Base-by-base conservation (phyloP, 129 eudicot genomes). In the Saposhnikovia divaricata region DNA sequence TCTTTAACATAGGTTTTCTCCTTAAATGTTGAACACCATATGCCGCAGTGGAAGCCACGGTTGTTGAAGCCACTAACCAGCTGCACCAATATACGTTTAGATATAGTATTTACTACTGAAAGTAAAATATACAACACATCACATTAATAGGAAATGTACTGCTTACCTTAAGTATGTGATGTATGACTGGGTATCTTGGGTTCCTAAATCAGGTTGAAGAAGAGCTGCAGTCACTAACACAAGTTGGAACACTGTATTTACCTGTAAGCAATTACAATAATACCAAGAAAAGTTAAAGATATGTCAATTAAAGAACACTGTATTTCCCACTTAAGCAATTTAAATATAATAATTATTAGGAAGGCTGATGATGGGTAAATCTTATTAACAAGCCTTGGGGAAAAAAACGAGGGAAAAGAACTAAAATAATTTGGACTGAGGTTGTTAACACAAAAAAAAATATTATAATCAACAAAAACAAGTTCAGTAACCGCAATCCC, bases 191-290 rank as follows among this genome's bases (percentile, higher is more conserved):
- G 97, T 92, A 82, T 85, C 95, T 63, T 57, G 90, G 40, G 86
- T 89, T n/a, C 99, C 99, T 77, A 92, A 87, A 61, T 86, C 97
- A 6, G 99, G 99, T 84, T 96, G 99, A 85, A 96, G 91, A 63
- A 96, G 96, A 39, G 97, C 99, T 44, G 82, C 96, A 21, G 97
- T 88, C 40, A 96, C 99, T 50, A 96, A 68, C 66, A 82, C 83
- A 87, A 96, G 89, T 79, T 96, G 99, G 80, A 96, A 83, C 79
- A 93, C 91, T 28, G 99, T 96, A 86, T 96, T 96, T 68, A 92
- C 98, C 99, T 96, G 82, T 65, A 74, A 81, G 48, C 75, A 46
- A 74, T 50, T 68, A 10, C n/a, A 75, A 61, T 25, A 34, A 43
- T 21, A 5, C 72, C 73, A n/a, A 66, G 71, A 47, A 57, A 53